phyloP scores from a whole-genome alignment of 257 asterid genomes.

The Euphrasia confusa region DNA sequence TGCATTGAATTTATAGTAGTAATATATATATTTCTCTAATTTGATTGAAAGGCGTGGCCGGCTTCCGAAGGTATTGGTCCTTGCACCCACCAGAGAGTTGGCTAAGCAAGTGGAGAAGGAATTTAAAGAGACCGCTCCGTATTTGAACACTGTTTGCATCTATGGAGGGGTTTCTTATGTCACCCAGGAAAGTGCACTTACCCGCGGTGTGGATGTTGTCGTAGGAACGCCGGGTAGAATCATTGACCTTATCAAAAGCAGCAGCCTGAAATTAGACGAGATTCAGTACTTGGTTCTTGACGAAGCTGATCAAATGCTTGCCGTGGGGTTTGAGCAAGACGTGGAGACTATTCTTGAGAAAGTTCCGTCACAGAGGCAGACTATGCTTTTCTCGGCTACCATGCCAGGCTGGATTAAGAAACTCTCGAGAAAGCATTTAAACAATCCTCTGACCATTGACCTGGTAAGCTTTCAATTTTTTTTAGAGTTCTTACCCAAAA shows the following conservation, averaged over 20 bases:
- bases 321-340: conserved; percentile 98
- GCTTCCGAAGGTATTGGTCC: conserved; percentile 79
- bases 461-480: conserved; percentile 40
- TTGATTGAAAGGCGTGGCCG: conserved; percentile 57
- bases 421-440: conserved; percentile 67
- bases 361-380: conserved; percentile 81
- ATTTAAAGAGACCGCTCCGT: conserved; percentile 77
- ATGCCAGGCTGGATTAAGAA: conserved; percentile 98
- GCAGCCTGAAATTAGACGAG: conserved; percentile 69
- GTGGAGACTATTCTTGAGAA: conserved; percentile 71
- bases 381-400: conserved; percentile 99
- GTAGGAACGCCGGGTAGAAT: conserved; percentile 99
- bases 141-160: conserved; percentile 56
- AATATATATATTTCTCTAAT: conserved; percentile 16
- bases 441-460: conserved; percentile 83
- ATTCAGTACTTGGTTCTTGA: conserved; percentile 89
- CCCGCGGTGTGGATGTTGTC: conserved; percentile 86
- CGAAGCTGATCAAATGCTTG: conserved; percentile 99
- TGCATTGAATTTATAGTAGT: conserved; percentile 5
- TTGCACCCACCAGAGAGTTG: conserved; percentile 96
- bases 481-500: background rate
- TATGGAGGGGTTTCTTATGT: conserved; percentile 84
- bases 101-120: conserved; percentile 97
- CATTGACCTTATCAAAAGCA: conserved; percentile 71
- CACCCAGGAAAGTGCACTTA: conserved; percentile 69